Evolutionary conservation across 768 basidiomycete genomes (phyloP).

Genomic region (Imleria badia): DNA sequence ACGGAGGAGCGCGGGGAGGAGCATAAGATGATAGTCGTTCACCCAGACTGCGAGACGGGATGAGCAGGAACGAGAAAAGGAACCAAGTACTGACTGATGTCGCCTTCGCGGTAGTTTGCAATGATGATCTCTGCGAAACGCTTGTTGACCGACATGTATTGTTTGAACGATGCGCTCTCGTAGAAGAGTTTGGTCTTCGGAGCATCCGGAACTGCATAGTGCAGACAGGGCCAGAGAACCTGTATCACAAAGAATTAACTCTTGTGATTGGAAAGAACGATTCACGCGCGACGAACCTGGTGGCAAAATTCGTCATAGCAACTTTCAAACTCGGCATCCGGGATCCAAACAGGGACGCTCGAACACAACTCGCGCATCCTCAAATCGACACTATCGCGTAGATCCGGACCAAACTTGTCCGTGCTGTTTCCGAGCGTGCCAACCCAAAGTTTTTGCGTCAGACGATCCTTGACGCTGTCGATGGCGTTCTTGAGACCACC

Average conservation of each 20-base stretch:
- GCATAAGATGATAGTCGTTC: conserved; percentile 96
- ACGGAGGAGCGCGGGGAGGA: conserved; percentile 85
- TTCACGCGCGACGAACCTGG: conserved; percentile 49
- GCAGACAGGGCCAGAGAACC: conserved; percentile 85
- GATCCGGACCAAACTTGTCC: conserved; percentile 56
- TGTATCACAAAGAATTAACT: conserved; percentile 18
- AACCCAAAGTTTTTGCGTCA: conserved; percentile 58
- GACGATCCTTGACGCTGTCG: conserved; percentile 56
- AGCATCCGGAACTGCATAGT: conserved; percentile 85
- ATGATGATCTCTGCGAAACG: conserved; percentile 87
- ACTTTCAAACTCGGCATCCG: conserved; percentile 72
- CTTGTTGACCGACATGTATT: conserved; percentile 88
- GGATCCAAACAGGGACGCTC: conserved; percentile 73
- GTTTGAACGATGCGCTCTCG: conserved; percentile 76
- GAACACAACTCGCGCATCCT: conserved; percentile 42
- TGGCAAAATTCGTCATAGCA: conserved; percentile 89
- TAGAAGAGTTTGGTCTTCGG: conserved; percentile 82
- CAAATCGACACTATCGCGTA: conserved; percentile 55
- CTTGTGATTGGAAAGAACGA: conserved; percentile 8
- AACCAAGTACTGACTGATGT: conserved; percentile 53
- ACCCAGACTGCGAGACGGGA: conserved; percentile 54
- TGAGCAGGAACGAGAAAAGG: conserved; percentile 5
- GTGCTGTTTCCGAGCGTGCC: conserved; percentile 76
- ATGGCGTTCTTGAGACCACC: conserved; percentile 84
- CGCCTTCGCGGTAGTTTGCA: conserved; percentile 79